Conservation (phyloP, 106 monocot species). For the Phalaenopsis equestris region DNA sequence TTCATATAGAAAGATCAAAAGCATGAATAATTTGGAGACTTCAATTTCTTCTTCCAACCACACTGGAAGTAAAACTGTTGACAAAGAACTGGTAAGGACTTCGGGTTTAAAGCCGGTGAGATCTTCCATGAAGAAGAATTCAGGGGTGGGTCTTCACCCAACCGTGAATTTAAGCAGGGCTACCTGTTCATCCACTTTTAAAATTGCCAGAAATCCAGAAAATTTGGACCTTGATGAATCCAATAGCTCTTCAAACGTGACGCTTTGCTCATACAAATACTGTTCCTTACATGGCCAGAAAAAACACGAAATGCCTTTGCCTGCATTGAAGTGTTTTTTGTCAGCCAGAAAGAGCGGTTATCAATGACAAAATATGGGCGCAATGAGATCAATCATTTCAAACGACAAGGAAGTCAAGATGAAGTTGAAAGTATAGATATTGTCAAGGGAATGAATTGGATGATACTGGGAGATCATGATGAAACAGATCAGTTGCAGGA, state of each 20-base stretch:
- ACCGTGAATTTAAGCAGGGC: background rate
- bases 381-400: background rate
- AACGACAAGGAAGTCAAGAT: background rate
- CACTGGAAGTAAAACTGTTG: background rate
- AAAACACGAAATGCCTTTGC: slow-evolving; percentile 15
- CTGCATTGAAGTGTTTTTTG: slow-evolving; percentile 35
- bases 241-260: background rate
- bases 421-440: slow-evolving; percentile 3
- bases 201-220: slow-evolving; percentile 29
- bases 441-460: slow-evolving; percentile 13
- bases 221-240: slow-evolving; percentile 34
- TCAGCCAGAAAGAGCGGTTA: slow-evolving; percentile 24
- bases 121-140: slow-evolving; percentile 38
- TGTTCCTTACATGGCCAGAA: slow-evolving; percentile 61
- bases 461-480: slow-evolving; percentile 42
- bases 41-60: background rate
- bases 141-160: slow-evolving; percentile 11
- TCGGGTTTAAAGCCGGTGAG: slow-evolving; percentile 18
- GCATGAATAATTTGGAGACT: background rate
- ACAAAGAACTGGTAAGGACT: background rate
- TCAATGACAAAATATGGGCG: slow-evolving; percentile 20
- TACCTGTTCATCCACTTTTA: slow-evolving; percentile 66
- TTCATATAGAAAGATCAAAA: background rate
- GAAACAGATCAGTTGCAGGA: slow-evolving; percentile 15
- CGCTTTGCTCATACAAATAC: slow-evolving; percentile 56